A percentile compares a stretch with the other conserved stretches of the same genome.
Conservation (phyloP, 257 asterid species). For the Apocynum venetum region DNA sequence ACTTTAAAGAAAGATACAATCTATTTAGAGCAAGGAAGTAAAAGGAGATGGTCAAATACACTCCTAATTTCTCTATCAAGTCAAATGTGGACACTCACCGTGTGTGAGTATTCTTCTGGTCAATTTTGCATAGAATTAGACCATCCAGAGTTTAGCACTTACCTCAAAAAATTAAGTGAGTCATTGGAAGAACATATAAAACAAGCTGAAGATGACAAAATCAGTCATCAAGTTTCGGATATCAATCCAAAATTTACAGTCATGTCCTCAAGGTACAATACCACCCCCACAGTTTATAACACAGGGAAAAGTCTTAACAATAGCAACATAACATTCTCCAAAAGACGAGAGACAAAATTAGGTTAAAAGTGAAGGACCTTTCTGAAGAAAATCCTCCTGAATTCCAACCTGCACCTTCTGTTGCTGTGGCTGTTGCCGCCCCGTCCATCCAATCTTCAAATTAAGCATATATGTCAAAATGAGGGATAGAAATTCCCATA, state of each 20-base stretch:
- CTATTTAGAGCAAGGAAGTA: not conserved
- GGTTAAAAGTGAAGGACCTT: conserved; percentile 36
- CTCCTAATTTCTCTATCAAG: not conserved
- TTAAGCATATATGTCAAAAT: conserved; percentile 19
- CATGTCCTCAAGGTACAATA: not conserved
- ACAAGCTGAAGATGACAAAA: not conserved
- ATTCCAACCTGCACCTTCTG: conserved; percentile 51
- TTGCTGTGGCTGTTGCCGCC: conserved; percentile 33
- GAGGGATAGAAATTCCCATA: not conserved
- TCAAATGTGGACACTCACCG: not conserved
- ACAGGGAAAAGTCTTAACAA: not conserved
- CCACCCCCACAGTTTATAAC: not conserved
- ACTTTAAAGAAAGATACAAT: not conserved
- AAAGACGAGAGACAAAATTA: conserved; percentile 1
- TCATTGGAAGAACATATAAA: not conserved
- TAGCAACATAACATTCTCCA: not conserved
- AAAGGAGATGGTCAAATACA: not conserved
- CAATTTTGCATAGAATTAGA: not conserved
- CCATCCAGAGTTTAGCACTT: not conserved
- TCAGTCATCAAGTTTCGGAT: not conserved
- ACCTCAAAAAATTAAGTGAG: not conserved
- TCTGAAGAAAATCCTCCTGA: conserved; percentile 47
- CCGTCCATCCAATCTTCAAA: conserved; percentile 66
- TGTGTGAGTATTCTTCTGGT: not conserved
- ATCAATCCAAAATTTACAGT: not conserved